Evolutionary conservation across 352 stramenopile species (phyloP), one percentile per base, ranked within the genome.

Genomic region (Pythium scleroteichum): DNA sequence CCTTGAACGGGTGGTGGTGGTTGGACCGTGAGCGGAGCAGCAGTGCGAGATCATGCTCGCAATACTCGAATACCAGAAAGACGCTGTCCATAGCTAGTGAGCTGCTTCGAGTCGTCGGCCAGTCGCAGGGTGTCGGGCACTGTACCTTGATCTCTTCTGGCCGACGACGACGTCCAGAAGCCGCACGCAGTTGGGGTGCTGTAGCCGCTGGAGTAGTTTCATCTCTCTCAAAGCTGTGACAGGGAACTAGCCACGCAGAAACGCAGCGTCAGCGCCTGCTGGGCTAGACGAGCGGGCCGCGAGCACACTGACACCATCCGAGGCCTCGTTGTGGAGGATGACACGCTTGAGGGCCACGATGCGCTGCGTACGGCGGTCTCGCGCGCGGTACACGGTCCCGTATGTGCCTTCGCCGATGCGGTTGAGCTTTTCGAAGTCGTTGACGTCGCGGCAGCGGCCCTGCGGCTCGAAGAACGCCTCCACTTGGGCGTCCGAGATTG

Each of bases 1-100:
- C 75, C 29, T 70, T 73, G 77, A 97, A 96, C n/a, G 84, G 80
- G 46, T 67, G 67, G 58, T 56, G 79, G 56, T 68, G 79, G 62
- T 53, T 63, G 35, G 70, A 87, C 64, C 94, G 72, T 29, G 73
- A 68, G 9, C 69, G 73, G 29, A 85, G 49, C 17, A 97, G 68
- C 14, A 89, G 42, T 12, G 84, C 78, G 8, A 97, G 58, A 50
- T 97, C 91, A 55, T 95, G 82, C 41, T 92, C 75, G 52, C 85
- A 94, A 64, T 96, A 96, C 65, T 97, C 91, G 75, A 97, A 97
- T 14, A 96, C 87, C 10, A 97, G 64, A 62, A 96, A 97, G 0
- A 97, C 87, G 40, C 82, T 87, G 47, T 19, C 17, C 9, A 23
- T 29, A 59, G 16, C 17, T 4, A 47, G 10, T 35, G 5, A 35